Percentiles rank a stretch among this genome's conserved stretches.
phyloP scores from a whole-genome alignment of 768 basidiomycete genomes.

The Lactarius evosmus region DNA sequence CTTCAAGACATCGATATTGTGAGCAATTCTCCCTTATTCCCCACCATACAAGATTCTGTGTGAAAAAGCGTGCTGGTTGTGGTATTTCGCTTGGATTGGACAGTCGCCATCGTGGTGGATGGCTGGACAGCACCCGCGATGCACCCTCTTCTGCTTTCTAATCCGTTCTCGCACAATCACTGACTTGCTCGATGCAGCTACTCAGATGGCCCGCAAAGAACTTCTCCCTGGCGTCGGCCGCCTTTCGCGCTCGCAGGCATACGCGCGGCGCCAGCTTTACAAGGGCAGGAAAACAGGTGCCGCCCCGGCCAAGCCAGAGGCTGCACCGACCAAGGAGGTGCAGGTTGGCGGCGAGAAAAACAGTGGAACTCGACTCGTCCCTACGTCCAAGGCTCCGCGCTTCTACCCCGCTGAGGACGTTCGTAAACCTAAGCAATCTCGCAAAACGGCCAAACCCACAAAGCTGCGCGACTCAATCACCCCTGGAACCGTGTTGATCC shows the following conservation, averaged over 20 bases:
- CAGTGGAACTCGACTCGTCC: slow-evolving; percentile 82
- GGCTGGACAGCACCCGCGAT: slow-evolving; percentile 37
- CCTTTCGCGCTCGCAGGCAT: slow-evolving; percentile 79
- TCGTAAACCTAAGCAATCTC: slow-evolving; percentile 83
- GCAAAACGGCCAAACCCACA: slow-evolving; percentile 79
- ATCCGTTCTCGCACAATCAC: background rate
- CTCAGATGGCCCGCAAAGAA: slow-evolving; percentile 84
- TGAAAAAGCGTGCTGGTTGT: background rate
- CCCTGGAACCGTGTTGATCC: slow-evolving; percentile 91
- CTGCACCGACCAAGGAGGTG: slow-evolving; percentile 69
- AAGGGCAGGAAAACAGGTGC: slow-evolving; percentile 81
- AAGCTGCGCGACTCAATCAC: slow-evolving; percentile 84
- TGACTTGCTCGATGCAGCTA: slow-evolving; percentile 19
- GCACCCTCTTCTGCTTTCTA: slow-evolving; percentile 24
- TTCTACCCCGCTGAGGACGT: slow-evolving; percentile 97
- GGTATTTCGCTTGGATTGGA: slow-evolving; percentile 17
- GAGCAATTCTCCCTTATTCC: slow-evolving; percentile 35
- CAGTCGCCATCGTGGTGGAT: slow-evolving; percentile 36
- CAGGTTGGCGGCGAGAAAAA: slow-evolving; percentile 88
- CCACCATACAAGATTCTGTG: background rate
- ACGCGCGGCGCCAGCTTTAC: slow-evolving; percentile 75
- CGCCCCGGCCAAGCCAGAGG: slow-evolving; percentile 57
- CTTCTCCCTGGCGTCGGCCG: slow-evolving; percentile 78
- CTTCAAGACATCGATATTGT: slow-evolving; percentile 46
- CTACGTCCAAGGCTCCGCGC: slow-evolving; percentile 78